A percentile compares a stretch with the other conserved stretches of the same genome.
phyloP scores from a whole-genome alignment of 345 rosid species.

The Brassica nigra region DNA sequence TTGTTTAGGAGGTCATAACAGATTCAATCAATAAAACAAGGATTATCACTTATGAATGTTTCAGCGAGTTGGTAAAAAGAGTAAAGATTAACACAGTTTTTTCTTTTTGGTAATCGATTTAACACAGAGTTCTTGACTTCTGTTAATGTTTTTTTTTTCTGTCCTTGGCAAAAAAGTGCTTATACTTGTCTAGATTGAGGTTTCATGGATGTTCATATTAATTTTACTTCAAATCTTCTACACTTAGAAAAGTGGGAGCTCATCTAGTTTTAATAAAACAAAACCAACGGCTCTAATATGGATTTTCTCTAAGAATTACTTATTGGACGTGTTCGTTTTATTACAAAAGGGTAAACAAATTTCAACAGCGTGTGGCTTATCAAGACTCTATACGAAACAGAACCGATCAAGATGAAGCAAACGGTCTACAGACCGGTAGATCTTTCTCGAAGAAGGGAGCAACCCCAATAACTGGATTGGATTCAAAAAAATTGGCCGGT shows the following conservation, averaged over 20 bases:
- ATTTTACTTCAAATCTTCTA: too few species aligned
- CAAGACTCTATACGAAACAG: slow-evolving; percentile 12
- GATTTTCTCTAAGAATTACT: not conserved
- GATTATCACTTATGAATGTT: too few species aligned
- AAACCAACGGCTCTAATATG: not conserved
- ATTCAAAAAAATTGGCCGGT: not conserved
- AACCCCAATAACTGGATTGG: not conserved
- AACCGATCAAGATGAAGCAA: slow-evolving; percentile 28
- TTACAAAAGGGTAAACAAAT: not conserved
- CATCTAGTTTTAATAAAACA: not conserved
- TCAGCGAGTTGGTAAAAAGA: too few species aligned
- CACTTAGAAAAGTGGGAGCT: not conserved
- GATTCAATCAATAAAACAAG: too few species aligned
- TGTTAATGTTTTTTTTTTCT: too few species aligned
- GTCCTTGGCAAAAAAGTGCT: too few species aligned
- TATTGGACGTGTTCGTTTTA: not conserved
- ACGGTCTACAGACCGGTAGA: not conserved
- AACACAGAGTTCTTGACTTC: not conserved
- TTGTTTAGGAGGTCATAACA: too few species aligned
- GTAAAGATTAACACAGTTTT: too few species aligned
- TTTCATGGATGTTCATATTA: too few species aligned
- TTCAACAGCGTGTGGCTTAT: not conserved
- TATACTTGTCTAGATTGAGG: too few species aligned
- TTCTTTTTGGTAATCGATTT: too few species aligned
- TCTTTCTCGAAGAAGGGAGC: not conserved